A percentile compares a stretch with the other conserved stretches of the same genome.
These are phyloP conservation scores for Tephrocybe sp. DNA, from an alignment of 768 basidiomycete genomes.

Conservation along the genomic window DNA sequence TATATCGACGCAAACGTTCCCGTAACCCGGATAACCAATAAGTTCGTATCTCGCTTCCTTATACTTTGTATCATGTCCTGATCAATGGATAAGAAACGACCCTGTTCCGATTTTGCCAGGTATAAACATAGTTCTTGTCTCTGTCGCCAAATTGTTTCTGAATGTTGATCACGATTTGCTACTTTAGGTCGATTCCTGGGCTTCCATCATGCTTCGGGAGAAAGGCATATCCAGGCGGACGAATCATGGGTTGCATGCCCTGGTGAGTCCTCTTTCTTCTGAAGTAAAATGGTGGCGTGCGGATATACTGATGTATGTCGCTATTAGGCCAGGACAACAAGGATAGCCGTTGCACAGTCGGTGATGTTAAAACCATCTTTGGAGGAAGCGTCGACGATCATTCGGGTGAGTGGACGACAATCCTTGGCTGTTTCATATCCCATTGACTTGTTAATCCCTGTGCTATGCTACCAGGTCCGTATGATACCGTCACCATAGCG, in stretches of 20 bases:
- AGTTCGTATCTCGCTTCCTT: slow-evolving; percentile 7
- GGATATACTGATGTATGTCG: background rate
- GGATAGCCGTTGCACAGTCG: slow-evolving; percentile 19
- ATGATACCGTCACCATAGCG: slow-evolving; percentile 15
- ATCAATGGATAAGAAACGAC: slow-evolving; percentile 4
- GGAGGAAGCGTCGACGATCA: slow-evolving; percentile 23
- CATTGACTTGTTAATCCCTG: background rate
- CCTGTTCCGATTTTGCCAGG: slow-evolving; percentile 31
- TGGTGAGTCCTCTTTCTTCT: slow-evolving; percentile 11
- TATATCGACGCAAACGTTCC: slow-evolving; percentile 23
- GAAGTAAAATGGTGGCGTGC: background rate
- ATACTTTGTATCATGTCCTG: background rate
- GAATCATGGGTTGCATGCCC: slow-evolving; percentile 27
- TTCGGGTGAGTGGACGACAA: slow-evolving; percentile 15
- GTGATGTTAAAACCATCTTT: slow-evolving; percentile 24
- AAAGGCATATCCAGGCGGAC: slow-evolving; percentile 36
- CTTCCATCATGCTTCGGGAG: slow-evolving; percentile 38
- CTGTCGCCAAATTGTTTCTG: background rate
- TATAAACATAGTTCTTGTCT: background rate
- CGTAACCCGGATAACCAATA: slow-evolving; percentile 16
- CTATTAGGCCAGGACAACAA: slow-evolving; percentile 20
- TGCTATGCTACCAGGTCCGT: slow-evolving; percentile 14
- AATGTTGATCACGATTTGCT: background rate
- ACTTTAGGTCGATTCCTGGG: slow-evolving; percentile 31
- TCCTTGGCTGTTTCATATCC: background rate